A percentile compares a stretch with the other conserved stretches of the same genome.
Evolutionary conservation across 495 filamentous ascomycete genomes (phyloP).

Genomic region (Baudoinia panamericana): DNA sequence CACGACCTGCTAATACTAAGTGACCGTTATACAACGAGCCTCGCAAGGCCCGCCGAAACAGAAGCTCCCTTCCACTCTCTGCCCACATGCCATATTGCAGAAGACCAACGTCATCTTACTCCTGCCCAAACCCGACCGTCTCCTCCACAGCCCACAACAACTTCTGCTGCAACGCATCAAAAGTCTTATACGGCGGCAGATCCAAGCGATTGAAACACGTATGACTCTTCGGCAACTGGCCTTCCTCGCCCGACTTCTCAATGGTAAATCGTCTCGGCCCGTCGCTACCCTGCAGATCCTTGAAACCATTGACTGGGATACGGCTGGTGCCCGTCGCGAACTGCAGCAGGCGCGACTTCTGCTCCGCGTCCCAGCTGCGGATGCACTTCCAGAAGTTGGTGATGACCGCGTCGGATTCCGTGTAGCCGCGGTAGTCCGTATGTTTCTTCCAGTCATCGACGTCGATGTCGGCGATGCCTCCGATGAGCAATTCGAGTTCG

Average conservation of each 20-base stretch:
- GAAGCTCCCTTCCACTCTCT: too few relatives aligned
- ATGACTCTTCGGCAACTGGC: constrained; percentile 87
- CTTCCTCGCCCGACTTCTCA: constrained; percentile 85
- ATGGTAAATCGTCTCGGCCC: constrained; percentile 93
- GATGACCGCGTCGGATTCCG: constrained; percentile 91
- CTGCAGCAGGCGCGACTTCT: constrained; percentile 90
- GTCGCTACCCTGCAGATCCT: constrained; percentile 95
- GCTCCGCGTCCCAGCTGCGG: constrained; percentile 91
- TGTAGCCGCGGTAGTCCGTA: constrained; percentile 99
- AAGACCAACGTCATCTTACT: too few relatives aligned
- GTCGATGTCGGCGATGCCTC: constrained; percentile 98
- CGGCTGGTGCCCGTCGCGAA: constrained; percentile 95
- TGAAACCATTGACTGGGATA: constrained; percentile 99
- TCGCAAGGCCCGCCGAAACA: too few relatives aligned
- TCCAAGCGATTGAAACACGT: constrained; percentile 99
- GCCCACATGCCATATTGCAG: too few relatives aligned
- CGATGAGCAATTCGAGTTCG: constrained; percentile 90
- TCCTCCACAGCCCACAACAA: constrained; percentile 95
- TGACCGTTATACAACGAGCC: too few relatives aligned
- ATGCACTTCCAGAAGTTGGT: constrained; percentile 97
- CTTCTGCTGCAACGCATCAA: constrained; percentile 74
- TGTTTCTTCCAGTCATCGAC: constrained; percentile 99
- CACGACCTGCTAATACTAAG: too few relatives aligned
- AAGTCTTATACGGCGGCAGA: constrained; percentile 80
- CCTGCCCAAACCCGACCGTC: constrained; percentile 97